Percentiles rank a stretch among this genome's conserved stretches.
phyloP scores from a whole-genome alignment of 495 filamentous ascomycete species.

The Acidomyces sp. region DNA sequence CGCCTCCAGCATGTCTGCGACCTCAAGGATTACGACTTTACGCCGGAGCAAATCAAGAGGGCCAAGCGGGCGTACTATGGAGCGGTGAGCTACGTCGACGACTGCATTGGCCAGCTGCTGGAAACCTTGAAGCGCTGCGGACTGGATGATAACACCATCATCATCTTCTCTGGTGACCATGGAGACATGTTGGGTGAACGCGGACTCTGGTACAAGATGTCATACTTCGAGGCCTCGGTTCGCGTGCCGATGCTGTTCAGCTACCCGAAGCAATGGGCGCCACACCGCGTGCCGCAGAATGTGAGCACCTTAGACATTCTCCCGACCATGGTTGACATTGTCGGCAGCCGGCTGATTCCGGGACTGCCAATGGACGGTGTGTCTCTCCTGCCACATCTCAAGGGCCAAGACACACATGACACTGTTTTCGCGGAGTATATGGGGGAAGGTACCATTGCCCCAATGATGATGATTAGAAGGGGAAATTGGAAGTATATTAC shows the following conservation, averaged over 20 bases:
- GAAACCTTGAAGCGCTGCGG: constrained; percentile 58
- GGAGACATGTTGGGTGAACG: constrained; percentile 88
- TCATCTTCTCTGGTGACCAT: constrained; percentile 80
- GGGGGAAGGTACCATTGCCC: constrained; percentile 72
- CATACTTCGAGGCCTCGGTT: constrained; percentile 70
- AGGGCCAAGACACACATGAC: constrained; percentile 48
- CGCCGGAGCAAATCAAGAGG: constrained; percentile 63
- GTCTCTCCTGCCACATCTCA: constrained; percentile 57
- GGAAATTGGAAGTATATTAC: constrained; percentile 73
- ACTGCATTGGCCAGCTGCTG: constrained; percentile 69
- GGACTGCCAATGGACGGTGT: constrained; percentile 64
- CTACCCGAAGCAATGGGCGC: constrained; percentile 50
- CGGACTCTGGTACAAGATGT: constrained; percentile 91
- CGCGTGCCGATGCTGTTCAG: constrained; percentile 71
- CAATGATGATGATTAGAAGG: constrained; percentile 80
- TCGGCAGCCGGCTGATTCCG: constrained; percentile 46
- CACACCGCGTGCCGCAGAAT: constrained; percentile 58
- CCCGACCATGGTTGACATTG: constrained; percentile 71
- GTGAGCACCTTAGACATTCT: constrained; percentile 79
- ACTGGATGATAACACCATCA: constrained; percentile 66
- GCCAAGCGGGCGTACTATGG: constrained; percentile 79
- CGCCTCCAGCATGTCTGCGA: constrained; percentile 71
- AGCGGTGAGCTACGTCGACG: constrained; percentile 78
- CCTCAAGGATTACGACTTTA: constrained; percentile 61
- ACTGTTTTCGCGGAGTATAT: constrained; percentile 81